These are phyloP conservation scores for Eugenia klotzschiana DNA, from an alignment of 441 rosid species.

Conservation along the genomic window DNA sequence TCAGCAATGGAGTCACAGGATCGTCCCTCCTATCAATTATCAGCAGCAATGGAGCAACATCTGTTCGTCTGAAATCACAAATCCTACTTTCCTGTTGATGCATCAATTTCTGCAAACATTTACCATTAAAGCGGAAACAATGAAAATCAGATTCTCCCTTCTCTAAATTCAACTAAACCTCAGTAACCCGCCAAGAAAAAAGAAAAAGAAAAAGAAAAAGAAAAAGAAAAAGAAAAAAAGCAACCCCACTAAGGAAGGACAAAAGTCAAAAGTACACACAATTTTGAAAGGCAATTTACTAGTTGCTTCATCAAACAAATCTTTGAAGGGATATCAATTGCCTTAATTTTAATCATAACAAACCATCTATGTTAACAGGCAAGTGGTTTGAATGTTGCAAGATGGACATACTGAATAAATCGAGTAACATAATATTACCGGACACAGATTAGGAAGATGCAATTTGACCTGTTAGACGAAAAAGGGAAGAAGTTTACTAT, in stretches of 20 bases:
- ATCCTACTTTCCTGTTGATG: constrained; percentile 93
- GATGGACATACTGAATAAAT: background rate
- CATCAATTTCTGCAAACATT: constrained; percentile 66
- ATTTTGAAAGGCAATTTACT: background rate
- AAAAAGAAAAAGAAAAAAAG: background rate
- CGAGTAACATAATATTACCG: background rate
- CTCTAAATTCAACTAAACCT: background rate
- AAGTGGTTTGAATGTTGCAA: background rate
- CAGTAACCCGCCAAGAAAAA: background rate
- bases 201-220: background rate
- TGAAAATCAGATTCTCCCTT: constrained; percentile 2
- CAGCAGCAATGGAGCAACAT: constrained; percentile 67
- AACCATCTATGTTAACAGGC: background rate
- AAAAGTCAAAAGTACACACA: background rate
- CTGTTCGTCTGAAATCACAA: constrained; percentile 82
- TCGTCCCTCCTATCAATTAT: constrained; percentile 90
- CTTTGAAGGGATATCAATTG: background rate
- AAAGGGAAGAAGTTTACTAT: background rate
- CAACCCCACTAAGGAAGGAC: background rate
- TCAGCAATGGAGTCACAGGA: constrained; percentile 81
- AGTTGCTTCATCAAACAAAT: background rate
- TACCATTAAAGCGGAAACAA: background rate
- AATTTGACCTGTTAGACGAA: background rate
- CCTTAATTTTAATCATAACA: background rate
- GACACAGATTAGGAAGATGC: background rate